Evolutionary conservation across 2,329 filamentous ascomycete genomes (phyloP), one percentile per base, ranked within the genome.

Genomic region (Pseudomassariella vexata): DNA sequence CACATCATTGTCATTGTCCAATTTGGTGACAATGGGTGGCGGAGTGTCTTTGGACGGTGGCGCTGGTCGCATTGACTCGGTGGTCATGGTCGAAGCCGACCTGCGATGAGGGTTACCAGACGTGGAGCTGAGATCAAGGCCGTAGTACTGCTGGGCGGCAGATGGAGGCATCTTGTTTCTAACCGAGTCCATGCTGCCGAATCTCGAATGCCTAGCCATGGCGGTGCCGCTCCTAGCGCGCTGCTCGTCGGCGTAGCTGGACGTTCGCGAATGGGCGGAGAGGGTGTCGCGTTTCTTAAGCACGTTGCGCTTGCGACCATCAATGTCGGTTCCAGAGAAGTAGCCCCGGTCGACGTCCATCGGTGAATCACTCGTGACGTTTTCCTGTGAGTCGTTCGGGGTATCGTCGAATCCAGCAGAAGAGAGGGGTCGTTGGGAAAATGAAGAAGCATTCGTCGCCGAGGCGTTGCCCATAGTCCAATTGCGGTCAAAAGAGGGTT

Each of bases 281-380:
- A 63, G 59, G 40, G 76, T 80, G 38, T 79, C 76, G 36, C 85
- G 80, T 62, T 92, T 94, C 57, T 85, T 86, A 42, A 95, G 65
- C 28, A 92, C 68, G 52, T 87, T 94, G 27, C 85, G 76, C 47
- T 76, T 79, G 25, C 75, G 50, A 12, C 52, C 75, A 41, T 95
- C 88, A 9, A 79, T 68, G 49, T 96, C 90, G 11, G 83, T 84
- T 3, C 89, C 87, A 6, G 90, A 95, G 52, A 95, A 95, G 57
- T 96, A 96, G 16, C 89, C 90, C 21, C 87, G 76, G 49, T 96
- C 92, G 11, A 86, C 57, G 39, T 94, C 85, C 16, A 66, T 57
- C 11, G 63, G 61, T 7, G 66, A 66, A 37, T 75, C 70, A 40
- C 65, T 47, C 9, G 62, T 55, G 10, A 49, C 37, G 10, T 50